Percentiles rank a stretch among this genome's conserved stretches.
Evolutionary conservation across 2,329 filamentous ascomycete species (phyloP).

Genomic region (Microcyclospora pomicola): DNA sequence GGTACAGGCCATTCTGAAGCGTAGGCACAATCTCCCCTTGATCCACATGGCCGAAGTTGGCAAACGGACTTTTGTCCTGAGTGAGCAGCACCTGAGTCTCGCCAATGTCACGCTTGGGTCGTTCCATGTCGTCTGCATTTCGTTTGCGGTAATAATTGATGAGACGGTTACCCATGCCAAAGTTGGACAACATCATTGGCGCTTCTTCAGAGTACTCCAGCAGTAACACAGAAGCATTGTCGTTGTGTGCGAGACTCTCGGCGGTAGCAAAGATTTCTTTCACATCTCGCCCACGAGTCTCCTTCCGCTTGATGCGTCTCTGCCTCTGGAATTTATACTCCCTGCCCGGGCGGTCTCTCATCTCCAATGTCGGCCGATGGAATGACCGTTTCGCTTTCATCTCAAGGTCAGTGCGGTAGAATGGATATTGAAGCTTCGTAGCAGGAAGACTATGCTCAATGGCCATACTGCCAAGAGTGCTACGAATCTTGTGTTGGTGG

Average conservation of each 20-base stretch:
- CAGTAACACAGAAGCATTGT: slow-evolving; percentile 77
- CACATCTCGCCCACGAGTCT: slow-evolving; percentile 63
- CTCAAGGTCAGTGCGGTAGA: slow-evolving; percentile 77
- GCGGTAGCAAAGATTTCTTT: slow-evolving; percentile 67
- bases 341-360: slow-evolving; percentile 45
- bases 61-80: slow-evolving; percentile 91
- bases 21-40: slow-evolving; percentile 82
- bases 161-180: slow-evolving; percentile 90
- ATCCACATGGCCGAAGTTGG: slow-evolving; percentile 85
- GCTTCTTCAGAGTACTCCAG: slow-evolving; percentile 95
- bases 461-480: slow-evolving; percentile 78
- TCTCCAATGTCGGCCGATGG: slow-evolving; percentile 65
- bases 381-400: slow-evolving; percentile 64
- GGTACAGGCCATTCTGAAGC: slow-evolving; percentile 88
- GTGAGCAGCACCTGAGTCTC: slow-evolving; percentile 79
- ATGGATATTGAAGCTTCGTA: slow-evolving; percentile 82
- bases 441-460: slow-evolving; percentile 92
- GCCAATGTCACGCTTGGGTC: slow-evolving; percentile 71
- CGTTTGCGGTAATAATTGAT: slow-evolving; percentile 94
- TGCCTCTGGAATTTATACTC: slow-evolving; percentile 60
- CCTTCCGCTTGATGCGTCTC: slow-evolving; percentile 64
- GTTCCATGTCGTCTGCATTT: slow-evolving; percentile 59
- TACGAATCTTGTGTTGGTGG: slow-evolving; percentile 88
- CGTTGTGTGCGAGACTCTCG: slow-evolving; percentile 64
- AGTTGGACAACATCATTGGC: slow-evolving; percentile 83